Conservation (phyloP, 306 rosid species). For the Delonix regia region DNA sequence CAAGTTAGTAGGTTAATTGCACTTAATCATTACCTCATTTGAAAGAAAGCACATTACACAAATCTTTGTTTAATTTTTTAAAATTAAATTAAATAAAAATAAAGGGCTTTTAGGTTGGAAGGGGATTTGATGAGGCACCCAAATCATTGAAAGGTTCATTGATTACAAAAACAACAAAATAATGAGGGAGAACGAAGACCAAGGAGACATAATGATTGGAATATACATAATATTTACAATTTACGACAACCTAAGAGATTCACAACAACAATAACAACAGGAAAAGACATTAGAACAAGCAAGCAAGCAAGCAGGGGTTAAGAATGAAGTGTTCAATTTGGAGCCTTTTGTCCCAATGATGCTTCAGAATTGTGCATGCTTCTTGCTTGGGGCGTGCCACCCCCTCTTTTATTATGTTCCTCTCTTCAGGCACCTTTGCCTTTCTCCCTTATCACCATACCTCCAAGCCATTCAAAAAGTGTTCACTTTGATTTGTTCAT, state of each 20-base stretch:
- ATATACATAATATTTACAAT: constrained; percentile 50
- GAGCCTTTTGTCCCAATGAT: constrained; percentile 47
- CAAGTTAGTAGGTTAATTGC: constrained; percentile 51
- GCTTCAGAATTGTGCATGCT: constrained; percentile 44
- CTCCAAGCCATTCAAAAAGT: no score
- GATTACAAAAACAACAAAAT: constrained; percentile 73
- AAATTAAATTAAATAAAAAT: no score
- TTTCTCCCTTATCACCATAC: neutral
- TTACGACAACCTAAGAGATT: constrained; percentile 37
- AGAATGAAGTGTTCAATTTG: no score
- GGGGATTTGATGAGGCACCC: constrained; percentile 52
- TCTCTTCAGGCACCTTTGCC: neutral
- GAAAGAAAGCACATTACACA: constrained; percentile 44
- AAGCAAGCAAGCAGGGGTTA: no score
- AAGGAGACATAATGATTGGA: constrained; percentile 70
- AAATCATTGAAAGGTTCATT: constrained; percentile 49
- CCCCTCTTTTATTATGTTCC: constrained; percentile 38
- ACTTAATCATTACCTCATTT: constrained; percentile 58
- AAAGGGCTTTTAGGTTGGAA: constrained; percentile 36
- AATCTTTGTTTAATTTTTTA: no score
- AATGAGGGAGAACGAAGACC: constrained; percentile 55
- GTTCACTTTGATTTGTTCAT: no score
- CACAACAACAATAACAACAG: neutral
- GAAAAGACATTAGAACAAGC: no score
- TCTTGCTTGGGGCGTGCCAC: constrained; percentile 50